phyloP scores from a whole-genome alignment of 345 rosid species.

The Punica granatum region DNA sequence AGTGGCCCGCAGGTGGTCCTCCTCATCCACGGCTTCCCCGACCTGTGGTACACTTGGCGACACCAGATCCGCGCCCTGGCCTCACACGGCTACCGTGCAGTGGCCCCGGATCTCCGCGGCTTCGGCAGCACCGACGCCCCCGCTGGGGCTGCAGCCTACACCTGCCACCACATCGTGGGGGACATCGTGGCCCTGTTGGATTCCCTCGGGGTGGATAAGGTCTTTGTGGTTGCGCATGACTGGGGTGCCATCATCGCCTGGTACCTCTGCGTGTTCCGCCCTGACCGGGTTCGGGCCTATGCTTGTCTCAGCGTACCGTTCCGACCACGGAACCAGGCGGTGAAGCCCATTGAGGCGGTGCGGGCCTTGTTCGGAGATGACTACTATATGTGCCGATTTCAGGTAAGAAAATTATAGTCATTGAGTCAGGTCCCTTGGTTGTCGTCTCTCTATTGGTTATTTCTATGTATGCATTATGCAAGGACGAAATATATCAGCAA shows the following conservation, averaged over 20 bases:
- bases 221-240: slow-evolving; percentile 66
- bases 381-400: slow-evolving; percentile 81
- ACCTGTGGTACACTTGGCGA: slow-evolving; percentile 84
- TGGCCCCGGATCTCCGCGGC: slow-evolving; percentile 84
- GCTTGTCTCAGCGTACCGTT: slow-evolving; percentile 61
- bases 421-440: background rate
- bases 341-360: slow-evolving; percentile 47
- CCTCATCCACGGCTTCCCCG: slow-evolving; percentile 83
- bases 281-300: slow-evolving; percentile 58
- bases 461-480: background rate
- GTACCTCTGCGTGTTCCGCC: slow-evolving; percentile 63
- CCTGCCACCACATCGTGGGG: slow-evolving; percentile 49
- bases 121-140: slow-evolving; percentile 66
- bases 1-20: slow-evolving; percentile 39
- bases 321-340: slow-evolving; percentile 49
- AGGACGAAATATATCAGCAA: too few relatives aligned
- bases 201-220: slow-evolving; percentile 43
- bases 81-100: slow-evolving; percentile 49
- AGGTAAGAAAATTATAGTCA: slow-evolving; percentile 26
- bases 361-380: slow-evolving; percentile 60
- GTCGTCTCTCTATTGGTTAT: background rate
- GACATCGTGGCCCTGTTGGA: slow-evolving; percentile 57
- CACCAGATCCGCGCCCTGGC: slow-evolving; percentile 59
- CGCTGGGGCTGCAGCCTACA: slow-evolving; percentile 33
- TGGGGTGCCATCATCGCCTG: slow-evolving; percentile 79